phyloP scores from a whole-genome alignment of 352 stramenopile genomes.

The Globisporangium cederbergense region DNA sequence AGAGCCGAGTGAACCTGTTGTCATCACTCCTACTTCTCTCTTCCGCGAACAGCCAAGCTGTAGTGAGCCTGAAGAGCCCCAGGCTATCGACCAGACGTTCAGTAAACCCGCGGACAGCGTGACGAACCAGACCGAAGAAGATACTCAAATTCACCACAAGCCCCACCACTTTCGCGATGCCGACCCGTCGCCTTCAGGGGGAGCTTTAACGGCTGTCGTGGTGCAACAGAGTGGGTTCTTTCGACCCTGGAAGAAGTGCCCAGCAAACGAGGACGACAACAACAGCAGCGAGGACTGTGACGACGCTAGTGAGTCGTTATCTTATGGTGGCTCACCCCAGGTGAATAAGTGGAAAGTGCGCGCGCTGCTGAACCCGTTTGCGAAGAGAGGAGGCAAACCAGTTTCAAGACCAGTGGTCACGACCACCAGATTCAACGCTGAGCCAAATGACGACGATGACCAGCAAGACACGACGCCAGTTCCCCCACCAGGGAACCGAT shows the following conservation, averaged over 20 bases:
- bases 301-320: neutral
- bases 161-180: conserved; percentile 22
- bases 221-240: conserved; percentile 41
- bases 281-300: conserved; percentile 17
- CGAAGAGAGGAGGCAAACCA: conserved; percentile 27
- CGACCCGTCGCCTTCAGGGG: neutral
- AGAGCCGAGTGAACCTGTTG: neutral
- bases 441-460: neutral
- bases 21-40: neutral
- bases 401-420: neutral
- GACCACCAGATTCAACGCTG: neutral
- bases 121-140: conserved; percentile 16
- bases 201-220: conserved; percentile 10
- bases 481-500: neutral
- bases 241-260: conserved; percentile 48
- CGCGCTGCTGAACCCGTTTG: conserved; percentile 66
- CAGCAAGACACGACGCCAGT: neutral
- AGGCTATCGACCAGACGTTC: conserved; percentile 7
- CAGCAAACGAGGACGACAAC: conserved; percentile 16
- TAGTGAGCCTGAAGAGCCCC: neutral
- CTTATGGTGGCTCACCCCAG: neutral
- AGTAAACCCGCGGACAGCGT: neutral
- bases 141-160: conserved; percentile 15
- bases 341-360: conserved; percentile 76
- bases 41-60: neutral